Percentiles rank a stretch among this genome's conserved stretches.
Conservation (phyloP, 306 rosid genomes). For the Canavalia ensiformis region DNA sequence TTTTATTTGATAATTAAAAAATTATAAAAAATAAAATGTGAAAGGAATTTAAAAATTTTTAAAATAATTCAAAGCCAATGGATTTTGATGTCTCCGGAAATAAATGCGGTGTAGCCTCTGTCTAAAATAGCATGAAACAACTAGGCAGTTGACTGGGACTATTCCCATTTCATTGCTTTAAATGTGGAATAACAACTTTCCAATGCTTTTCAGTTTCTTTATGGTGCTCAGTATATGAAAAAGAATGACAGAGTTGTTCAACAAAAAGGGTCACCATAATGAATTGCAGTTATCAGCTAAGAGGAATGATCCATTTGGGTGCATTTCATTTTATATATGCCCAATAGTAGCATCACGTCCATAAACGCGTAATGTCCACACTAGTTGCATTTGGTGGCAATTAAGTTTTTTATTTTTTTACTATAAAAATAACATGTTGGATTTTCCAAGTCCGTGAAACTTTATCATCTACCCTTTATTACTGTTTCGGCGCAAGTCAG, state of each 20-base stretch:
- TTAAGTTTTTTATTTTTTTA: neutral
- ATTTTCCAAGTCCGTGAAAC: constrained; percentile 11
- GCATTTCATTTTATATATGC: neutral
- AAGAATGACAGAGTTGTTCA: constrained; percentile 10
- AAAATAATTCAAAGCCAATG: constrained; percentile 10
- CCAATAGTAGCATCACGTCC: neutral
- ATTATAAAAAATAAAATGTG: no score
- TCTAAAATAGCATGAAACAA: neutral
- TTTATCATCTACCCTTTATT: neutral
- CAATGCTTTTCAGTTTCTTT: constrained; percentile 10
- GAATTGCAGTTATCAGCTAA: constrained; percentile 24
- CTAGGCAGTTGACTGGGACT: neutral
- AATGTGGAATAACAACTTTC: constrained; percentile 17
- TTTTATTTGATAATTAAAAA: no score
- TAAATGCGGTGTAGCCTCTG: constrained; percentile 23
- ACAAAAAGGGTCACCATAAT: neutral
- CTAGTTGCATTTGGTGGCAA: neutral
- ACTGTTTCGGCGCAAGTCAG: neutral
- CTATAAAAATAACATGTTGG: no score
- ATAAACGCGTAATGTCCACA: neutral
- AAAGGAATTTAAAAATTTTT: constrained; percentile 18
- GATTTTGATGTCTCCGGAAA: constrained; percentile 8
- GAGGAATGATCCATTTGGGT: neutral
- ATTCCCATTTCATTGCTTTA: constrained; percentile 6
- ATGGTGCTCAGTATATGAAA: constrained; percentile 8